A percentile compares a stretch with the other conserved stretches of the same genome.
Conservation (phyloP, 768 basidiomycete species). For the Tulasnella sp. region DNA sequence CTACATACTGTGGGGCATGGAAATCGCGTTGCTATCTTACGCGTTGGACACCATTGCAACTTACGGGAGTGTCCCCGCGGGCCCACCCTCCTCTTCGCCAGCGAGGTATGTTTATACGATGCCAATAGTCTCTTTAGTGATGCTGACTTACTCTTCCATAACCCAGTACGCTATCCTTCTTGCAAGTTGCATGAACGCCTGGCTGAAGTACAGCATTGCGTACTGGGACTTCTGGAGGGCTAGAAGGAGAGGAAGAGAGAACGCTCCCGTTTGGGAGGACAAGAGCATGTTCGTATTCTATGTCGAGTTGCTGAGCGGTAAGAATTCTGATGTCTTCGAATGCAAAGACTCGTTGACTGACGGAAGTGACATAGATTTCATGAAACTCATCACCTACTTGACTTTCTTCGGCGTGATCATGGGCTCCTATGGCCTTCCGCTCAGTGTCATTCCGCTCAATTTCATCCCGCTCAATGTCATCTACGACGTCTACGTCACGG, state of each 20-base stretch:
- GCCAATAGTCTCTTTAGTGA: too few species aligned
- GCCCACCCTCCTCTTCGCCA: conserved; percentile 90
- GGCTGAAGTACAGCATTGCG: conserved; percentile 75
- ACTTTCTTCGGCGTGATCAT: conserved; percentile 91
- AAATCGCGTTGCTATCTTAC: conserved; percentile 68
- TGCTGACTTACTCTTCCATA: neutral
- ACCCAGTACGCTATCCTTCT: conserved; percentile 78
- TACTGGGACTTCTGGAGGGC: conserved; percentile 76
- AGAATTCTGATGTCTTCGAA: conserved; percentile 26
- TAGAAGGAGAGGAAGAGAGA: conserved; percentile 66
- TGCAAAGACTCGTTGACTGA: neutral
- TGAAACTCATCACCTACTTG: conserved; percentile 87
- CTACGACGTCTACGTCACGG: conserved; percentile 93
- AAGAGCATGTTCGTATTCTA: conserved; percentile 98
- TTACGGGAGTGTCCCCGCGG: conserved; percentile 49
- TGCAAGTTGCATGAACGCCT: conserved; percentile 71
- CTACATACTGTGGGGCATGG: conserved; percentile 59
- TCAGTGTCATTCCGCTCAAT: too few species aligned
- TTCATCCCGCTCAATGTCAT: conserved; percentile 98
- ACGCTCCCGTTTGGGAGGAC: conserved; percentile 90
- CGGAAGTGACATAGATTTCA: conserved; percentile 57
- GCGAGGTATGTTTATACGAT: conserved; percentile 55
- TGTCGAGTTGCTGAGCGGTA: conserved; percentile 84
- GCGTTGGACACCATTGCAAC: conserved; percentile 62
- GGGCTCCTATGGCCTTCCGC: conserved; percentile 85